Base-by-base conservation (phyloP, 2,329 filamentous ascomycete genomes). In the Atkinsonella texensis region DNA sequence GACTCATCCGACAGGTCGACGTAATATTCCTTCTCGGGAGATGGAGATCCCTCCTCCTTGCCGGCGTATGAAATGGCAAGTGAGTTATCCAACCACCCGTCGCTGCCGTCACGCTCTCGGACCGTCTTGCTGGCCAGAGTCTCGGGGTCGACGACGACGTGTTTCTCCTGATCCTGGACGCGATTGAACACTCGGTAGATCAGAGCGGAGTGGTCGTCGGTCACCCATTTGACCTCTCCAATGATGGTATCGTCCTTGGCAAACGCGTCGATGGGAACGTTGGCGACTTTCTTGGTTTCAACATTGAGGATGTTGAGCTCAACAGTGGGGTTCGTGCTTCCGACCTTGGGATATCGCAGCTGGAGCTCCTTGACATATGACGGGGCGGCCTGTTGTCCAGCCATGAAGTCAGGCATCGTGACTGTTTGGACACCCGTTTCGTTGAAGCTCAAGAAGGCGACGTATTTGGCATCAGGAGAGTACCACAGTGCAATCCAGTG, bases 371-470 rank as follows among this genome's bases (percentile, higher is more conserved):
- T 64, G 1, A 83, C 82, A 59, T 87, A 86, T 0, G 74, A 66
- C 0, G 80, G 80, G 0, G 81, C 79, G 13, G 79, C 62, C 23
- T 75, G 65, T 53, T 79, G 64, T 52, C 74, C 70, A 50, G 79
- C 71, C 76, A 83, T 84, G 63, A 80, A 86, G 64, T 84, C 85
- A 0, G 80, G 79, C 11, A 87, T 73, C 0, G 75, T 79, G 63
- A 79, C 85, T 1, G 81, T 84, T 3, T 73, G 75, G 7, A 87
- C 83, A 1, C 81, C 82, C 0, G 81, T 84, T 69, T 87, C 81
- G 63, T 97, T 90, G 7, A 93, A 96, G 46, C 89, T 83, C 55
- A 97, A 71, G 65, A 94, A 96, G 4, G 91, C 89, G 52, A 96
- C 68, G 62, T 85, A 95, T 60, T 88, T 83, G 40, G 89, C 89